Base-by-base conservation (phyloP, 2,329 filamentous ascomycete genomes). In the Boeremia exigua region DNA sequence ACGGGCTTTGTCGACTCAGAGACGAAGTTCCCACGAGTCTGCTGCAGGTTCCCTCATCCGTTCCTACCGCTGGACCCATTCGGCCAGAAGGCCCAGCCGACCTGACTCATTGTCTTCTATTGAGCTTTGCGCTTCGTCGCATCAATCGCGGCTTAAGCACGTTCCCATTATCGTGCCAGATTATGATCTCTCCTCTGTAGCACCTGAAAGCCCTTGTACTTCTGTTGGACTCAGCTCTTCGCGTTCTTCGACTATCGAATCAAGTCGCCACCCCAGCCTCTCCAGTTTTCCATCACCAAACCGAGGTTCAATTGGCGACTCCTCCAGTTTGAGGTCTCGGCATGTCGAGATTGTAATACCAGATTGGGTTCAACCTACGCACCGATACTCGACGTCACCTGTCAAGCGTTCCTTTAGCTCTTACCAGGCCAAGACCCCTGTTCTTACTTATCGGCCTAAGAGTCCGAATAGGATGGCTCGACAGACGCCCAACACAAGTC, bases 331-430 rank as follows among this genome's bases (percentile, higher is more conserved):
- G 46, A 65, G 70, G 63, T 69, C 75, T 42, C 73, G 79, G 74
- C 78, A 81, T 81, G 79, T 81, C 54, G 78, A 80, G 71, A 80
- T 81, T 65, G 68, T 79, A 57, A 80, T 81, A 59, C 77, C 79
- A 38, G 65, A 74, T 51, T 80, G 75, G 75, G 78, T 76, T 48
- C 66, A 74, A 70, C 77, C 78, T 63, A 66, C 76, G 58, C 68
- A 76, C 52, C 71, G 67, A 67, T 69, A 75, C 48, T 66, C 74
- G 54, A 65, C 72, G 12, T 71, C 71, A 43, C 70, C 75, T 32
- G 66, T 73, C 42, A 65, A 67, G 19, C 59, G 68, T 48, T 54
- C 60, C 8, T 56, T 71, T 48, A 62, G 70, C 34, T 60, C 58
- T 42, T 56, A 63, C 25, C 33, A 30, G 27, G 44, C 53, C 19